Evolutionary conservation across 352 stramenopile genomes (phyloP).

Genomic region (Elongisporangium anandrum): DNA sequence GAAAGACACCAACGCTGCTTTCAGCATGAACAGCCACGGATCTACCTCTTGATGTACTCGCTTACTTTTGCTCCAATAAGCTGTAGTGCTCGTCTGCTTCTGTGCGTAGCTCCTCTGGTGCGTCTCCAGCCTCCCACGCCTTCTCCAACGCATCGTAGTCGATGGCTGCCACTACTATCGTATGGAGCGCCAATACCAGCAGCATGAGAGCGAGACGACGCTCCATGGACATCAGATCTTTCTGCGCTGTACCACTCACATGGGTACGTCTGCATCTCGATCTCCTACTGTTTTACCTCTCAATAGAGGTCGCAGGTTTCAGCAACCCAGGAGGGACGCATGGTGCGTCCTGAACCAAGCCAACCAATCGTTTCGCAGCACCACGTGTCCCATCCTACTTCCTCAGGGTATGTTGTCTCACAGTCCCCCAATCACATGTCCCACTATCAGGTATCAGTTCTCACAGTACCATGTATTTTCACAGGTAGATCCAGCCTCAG

Average conservation of each 20-base stretch:
- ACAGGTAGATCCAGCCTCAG: not conserved
- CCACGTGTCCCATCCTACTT: not conserved
- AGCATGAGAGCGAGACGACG: not conserved
- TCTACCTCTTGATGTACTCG: not conserved
- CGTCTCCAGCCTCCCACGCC: slow-evolving; percentile 55
- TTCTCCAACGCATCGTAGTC: slow-evolving; percentile 67
- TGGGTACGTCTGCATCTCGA: not conserved
- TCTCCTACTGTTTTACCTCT: not conserved
- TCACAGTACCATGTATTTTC: not conserved
- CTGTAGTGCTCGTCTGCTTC: slow-evolving; percentile 51
- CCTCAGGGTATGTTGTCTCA: not conserved
- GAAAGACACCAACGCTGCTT: not conserved
- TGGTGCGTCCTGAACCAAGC: not conserved
- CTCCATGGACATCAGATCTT: not conserved
- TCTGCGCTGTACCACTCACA: not conserved
- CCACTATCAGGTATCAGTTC: not conserved
- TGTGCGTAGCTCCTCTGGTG: slow-evolving; percentile 32
- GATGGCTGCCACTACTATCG: slow-evolving; percentile 15
- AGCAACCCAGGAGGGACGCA: not conserved
- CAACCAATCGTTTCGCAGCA: not conserved
- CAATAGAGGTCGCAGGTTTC: not conserved
- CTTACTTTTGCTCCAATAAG: slow-evolving; percentile 31
- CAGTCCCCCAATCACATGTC: not conserved
- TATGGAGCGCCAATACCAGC: not conserved
- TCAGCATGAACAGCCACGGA: slow-evolving; percentile 2